Evolutionary conservation across 495 filamentous ascomycete species (phyloP).

Genomic region (Aspergillus hancockii): DNA sequence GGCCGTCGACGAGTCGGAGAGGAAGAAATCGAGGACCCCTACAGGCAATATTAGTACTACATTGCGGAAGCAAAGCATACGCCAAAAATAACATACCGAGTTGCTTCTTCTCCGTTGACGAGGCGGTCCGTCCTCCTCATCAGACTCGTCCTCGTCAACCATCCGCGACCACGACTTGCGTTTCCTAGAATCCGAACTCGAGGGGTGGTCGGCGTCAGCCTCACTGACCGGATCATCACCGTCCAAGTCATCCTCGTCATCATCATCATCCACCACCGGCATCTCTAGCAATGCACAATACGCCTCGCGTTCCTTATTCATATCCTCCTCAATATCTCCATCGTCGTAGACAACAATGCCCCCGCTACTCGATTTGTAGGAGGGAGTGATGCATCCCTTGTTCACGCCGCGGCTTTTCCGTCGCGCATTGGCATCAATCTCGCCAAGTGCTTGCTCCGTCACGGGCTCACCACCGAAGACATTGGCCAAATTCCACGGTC

Average conservation of each 20-base stretch:
- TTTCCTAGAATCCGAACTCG: conserved; percentile 55
- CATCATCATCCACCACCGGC: conserved; percentile 87
- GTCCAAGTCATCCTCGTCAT: conserved; percentile 52
- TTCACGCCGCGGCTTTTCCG: conserved; percentile 52
- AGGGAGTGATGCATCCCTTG: conserved; percentile 66
- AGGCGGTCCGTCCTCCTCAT: conserved; percentile 52
- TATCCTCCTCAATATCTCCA: conserved; percentile 91
- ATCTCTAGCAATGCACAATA: conserved; percentile 82
- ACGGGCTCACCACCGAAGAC: conserved; percentile 75
- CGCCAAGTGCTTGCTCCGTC: conserved; percentile 45
- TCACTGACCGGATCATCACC: conserved; percentile 46
- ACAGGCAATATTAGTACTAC: conserved; percentile 26
- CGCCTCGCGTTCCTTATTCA: conserved; percentile 71
- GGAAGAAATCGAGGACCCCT: conserved; percentile 62
- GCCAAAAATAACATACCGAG: conserved; percentile 58
- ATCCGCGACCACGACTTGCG: conserved; percentile 82
- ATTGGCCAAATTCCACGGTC: conserved; percentile 94
- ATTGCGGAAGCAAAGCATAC: not conserved
- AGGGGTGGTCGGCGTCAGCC: conserved; percentile 28
- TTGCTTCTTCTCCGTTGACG: conserved; percentile 81
- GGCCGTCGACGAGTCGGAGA: conserved; percentile 47
- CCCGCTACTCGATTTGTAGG: conserved; percentile 73
- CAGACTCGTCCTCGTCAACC: conserved; percentile 66
- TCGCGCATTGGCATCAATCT: conserved; percentile 51
- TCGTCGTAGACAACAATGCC: conserved; percentile 94